Base-by-base conservation (phyloP, 495 filamentous ascomycete genomes). In the Talaromyces thailandensis region DNA sequence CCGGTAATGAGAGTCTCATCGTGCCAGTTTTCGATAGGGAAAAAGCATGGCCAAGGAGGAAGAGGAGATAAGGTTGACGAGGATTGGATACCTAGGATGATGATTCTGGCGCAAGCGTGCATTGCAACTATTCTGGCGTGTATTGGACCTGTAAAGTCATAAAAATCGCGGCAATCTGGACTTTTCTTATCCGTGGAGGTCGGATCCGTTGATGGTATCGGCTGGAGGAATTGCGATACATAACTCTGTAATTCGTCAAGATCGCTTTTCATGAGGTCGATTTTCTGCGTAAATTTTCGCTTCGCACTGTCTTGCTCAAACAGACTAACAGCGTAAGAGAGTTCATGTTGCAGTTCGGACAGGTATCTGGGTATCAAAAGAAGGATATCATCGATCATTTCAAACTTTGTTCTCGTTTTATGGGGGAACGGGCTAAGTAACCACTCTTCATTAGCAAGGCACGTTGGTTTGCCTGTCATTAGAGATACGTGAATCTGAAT, bases 381-480 rank as follows among this genome's bases (percentile, higher is more conserved):
- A 16, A 61, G 43, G n/a, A 5, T 32, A 48, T 61, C 59, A 23
- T 52, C 52, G 12, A 61, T 61, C 8, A 14, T 32, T 11, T 61
- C 59, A 21, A 23, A 61, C 11, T 25, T 16, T n/a, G 59, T 51
- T 5, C 31, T 52, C 11, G 1, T 29, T 31, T 14, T 1, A 3
- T 32, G 26, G 2, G n/a, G 16, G 21, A 61, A 59, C 24, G 57
- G 57, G 9, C 16, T 28, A 4, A 32, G 18, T 59, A 59, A 40
- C 57, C 57, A 59, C 29, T 45, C 25, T 25, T 59, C 57, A 25
- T 59, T 35, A 26, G 57, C 31, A 8, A 59, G 35, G 37, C 37
- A 59, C 8, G 57, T 59, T 7, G 57, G 21, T 24, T n/a, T 48
- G 23, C 57, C 57, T 2, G 32, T 59, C 35, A 59, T 59, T 9